A percentile compares a stretch with the other conserved stretches of the same genome.
Evolutionary conservation across 257 asterid genomes (phyloP).

Genomic region (Paulownia fortunei): DNA sequence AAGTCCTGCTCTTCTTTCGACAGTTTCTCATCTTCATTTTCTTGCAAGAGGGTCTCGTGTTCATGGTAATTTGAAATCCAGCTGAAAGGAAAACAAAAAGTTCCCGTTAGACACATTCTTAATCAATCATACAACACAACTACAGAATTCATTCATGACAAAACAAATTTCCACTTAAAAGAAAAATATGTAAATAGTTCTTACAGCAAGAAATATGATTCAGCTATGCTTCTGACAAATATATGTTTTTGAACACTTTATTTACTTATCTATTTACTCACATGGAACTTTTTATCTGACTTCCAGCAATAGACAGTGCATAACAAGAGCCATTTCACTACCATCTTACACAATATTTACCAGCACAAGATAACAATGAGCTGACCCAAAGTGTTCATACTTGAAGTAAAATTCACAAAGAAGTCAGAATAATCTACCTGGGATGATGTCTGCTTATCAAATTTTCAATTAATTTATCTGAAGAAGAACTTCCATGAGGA

Average conservation of each 20-base stretch:
- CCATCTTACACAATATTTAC: not conserved
- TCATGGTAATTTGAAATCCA: constrained; percentile 98
- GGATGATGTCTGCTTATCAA: constrained; percentile 82
- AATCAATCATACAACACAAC: not conserved
- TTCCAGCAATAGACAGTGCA: no score
- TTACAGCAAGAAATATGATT: not conserved
- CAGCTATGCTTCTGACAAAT: no score
- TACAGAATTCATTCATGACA: not conserved
- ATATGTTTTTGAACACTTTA: no score
- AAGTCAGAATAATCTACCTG: constrained; percentile 50
- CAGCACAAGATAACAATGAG: not conserved
- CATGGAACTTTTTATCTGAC: no score
- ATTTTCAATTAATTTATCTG: constrained; percentile 71
- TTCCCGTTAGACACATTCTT: not conserved
- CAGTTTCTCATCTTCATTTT: constrained; percentile 95
- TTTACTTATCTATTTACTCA: no score
- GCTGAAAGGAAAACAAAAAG: constrained; percentile 41
- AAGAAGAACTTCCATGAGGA: constrained; percentile 64
- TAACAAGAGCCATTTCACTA: not conserved
- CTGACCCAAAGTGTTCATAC: not conserved
- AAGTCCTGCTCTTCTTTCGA: constrained; percentile 95
- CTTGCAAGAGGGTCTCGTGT: constrained; percentile 92
- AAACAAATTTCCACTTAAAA: not conserved
- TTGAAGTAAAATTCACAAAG: not conserved
- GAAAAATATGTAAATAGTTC: not conserved